A percentile compares a stretch with the other conserved stretches of the same genome.
These are phyloP conservation scores for Dictyostelium purpureum DNA, from an alignment of 78 protist species.

Conservation along the genomic window DNA sequence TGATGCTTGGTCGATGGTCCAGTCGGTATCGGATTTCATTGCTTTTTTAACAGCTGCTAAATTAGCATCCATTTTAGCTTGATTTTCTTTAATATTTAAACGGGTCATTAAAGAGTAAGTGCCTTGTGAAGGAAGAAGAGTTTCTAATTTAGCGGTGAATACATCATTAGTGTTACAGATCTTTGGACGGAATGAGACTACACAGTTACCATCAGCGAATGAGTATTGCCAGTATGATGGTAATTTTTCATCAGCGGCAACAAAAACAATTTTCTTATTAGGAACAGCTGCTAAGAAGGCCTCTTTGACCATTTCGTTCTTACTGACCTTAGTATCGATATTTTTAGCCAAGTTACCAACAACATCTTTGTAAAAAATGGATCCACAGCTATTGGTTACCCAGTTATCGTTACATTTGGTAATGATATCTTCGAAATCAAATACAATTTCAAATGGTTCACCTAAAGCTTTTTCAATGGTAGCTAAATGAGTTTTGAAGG, in stretches of 20 bases:
- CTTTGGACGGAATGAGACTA: slow-evolving; percentile 13
- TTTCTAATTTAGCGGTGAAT: not conserved
- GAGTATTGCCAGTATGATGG: not conserved
- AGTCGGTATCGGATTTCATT: not conserved
- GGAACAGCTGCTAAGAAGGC: slow-evolving; percentile 41
- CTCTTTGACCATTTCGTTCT: slow-evolving; percentile 26
- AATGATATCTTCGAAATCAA: slow-evolving; percentile 44
- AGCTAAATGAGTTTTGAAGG: slow-evolving; percentile 8
- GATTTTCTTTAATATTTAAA: not conserved
- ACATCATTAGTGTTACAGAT: not conserved
- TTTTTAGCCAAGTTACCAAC: not conserved
- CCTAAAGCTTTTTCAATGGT: slow-evolving; percentile 1
- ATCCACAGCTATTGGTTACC: slow-evolving; percentile 2
- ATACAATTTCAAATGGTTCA: slow-evolving; percentile 33
- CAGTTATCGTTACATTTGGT: not conserved
- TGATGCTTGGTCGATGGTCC: not conserved
- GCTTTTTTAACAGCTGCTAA: not conserved
- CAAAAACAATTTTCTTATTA: not conserved
- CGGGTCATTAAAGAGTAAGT: not conserved
- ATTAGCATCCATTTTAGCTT: not conserved
- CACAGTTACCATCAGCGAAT: not conserved
- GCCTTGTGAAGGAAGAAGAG: not conserved
- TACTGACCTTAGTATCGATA: not conserved
- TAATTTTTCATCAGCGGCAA: not conserved
- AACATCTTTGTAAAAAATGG: slow-evolving; percentile 40